phyloP scores from a whole-genome alignment of 352 stramenopile genomes.

The Pythium rishiriense region DNA sequence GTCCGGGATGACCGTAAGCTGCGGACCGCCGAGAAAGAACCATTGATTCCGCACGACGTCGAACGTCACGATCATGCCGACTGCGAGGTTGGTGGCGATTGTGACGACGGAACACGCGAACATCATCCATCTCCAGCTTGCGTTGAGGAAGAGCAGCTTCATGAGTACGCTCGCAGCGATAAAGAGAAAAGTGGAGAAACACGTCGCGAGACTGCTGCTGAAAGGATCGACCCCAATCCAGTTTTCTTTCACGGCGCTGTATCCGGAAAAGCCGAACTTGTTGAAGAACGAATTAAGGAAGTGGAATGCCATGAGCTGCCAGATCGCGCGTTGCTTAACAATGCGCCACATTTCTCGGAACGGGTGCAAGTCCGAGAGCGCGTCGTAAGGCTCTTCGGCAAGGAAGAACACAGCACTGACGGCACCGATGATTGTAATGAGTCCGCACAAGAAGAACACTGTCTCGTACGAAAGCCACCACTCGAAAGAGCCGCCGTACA shows the following conservation, averaged over 20 bases:
- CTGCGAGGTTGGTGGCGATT: constrained; percentile 42
- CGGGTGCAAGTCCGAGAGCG: constrained; percentile 37
- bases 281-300: constrained; percentile 70
- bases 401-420: constrained; percentile 46
- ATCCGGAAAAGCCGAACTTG: constrained; percentile 51
- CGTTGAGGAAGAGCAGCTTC: constrained; percentile 57
- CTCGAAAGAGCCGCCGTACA: constrained; percentile 62
- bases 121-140: constrained; percentile 62
- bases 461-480: constrained; percentile 52
- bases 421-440: constrained; percentile 38
- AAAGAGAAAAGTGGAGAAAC: constrained; percentile 50
- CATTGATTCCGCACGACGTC: constrained; percentile 64
- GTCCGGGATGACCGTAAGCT: constrained; percentile 56
- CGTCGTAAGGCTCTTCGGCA: constrained; percentile 39
- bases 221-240: constrained; percentile 60
- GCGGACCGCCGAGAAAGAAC: constrained; percentile 67
- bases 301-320: constrained; percentile 66
- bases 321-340: constrained; percentile 70
- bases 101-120: constrained; percentile 44
- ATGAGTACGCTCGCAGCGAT: constrained; percentile 57
- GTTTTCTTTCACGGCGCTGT: constrained; percentile 56
- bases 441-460: constrained; percentile 56
- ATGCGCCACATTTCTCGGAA: constrained; percentile 67
- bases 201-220: constrained; percentile 54
- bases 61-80: constrained; percentile 56